Percentiles rank a stretch among this genome's conserved stretches.
These are phyloP conservation scores for Schwanniomyces pseudopolymorphus DNA, from an alignment of 805 yeast species.

Conservation along the genomic window DNA sequence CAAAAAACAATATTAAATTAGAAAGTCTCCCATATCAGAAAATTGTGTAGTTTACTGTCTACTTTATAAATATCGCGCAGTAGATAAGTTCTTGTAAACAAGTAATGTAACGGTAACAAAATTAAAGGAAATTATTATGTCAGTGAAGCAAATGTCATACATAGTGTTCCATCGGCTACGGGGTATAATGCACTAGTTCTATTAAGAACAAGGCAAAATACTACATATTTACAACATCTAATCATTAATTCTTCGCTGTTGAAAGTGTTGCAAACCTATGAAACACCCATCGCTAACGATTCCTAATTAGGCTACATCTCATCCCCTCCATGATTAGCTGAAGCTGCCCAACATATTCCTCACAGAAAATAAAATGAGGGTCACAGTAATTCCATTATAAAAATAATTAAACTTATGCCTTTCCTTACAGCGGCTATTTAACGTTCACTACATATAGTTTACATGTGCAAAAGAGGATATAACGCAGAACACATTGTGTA, in stretches of 20 bases:
- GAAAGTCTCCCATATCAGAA: too few relatives aligned
- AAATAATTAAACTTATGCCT: background rate
- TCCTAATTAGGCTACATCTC: background rate
- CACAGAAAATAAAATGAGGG: background rate
- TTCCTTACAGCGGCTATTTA: background rate
- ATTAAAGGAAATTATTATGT: too few relatives aligned
- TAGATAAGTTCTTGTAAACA: too few relatives aligned
- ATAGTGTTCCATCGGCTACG: background rate
- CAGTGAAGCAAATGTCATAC: background rate
- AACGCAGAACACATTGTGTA: too few relatives aligned
- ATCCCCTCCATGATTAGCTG: background rate
- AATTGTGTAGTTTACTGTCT: too few relatives aligned
- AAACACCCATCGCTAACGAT: background rate
- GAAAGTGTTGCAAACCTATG: background rate
- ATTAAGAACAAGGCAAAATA: background rate
- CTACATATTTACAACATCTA: background rate
- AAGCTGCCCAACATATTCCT: background rate
- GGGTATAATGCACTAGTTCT: background rate
- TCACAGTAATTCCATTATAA: background rate
- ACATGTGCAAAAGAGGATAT: background rate
- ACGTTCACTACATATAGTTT: background rate
- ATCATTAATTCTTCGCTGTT: too few relatives aligned
- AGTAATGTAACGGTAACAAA: too few relatives aligned
- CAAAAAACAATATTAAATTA: too few relatives aligned
- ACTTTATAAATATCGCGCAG: too few relatives aligned